Evolutionary conservation across 1,139 yeast genomes (phyloP), one percentile per base, ranked within the genome.

Genomic region (Geotrichum fermentans): DNA sequence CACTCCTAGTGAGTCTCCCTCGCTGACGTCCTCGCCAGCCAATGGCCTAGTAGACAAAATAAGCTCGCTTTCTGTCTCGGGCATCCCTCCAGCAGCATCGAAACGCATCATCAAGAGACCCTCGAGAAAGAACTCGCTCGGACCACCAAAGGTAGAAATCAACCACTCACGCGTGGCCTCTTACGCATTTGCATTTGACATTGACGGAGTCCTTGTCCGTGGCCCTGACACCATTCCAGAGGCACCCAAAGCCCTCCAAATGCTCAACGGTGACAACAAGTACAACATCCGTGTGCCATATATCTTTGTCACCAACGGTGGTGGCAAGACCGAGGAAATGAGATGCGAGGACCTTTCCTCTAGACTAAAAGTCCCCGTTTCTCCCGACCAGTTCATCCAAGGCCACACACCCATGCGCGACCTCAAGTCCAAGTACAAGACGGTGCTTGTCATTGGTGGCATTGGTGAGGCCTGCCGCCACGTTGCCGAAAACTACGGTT

Each of bases 321-420:
- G 95, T 58, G 95, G 95, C 48, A 79, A 83, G 62, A 85, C 88
- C 6, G 95, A 86, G 63, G 68, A 73, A 55, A 81, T 76, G 18
- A 72, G 95, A 61, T 83, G 92, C 39, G 74, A 74, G 47, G 90
- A 84, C 59, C 73, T 86, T 61, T 72, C 82, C 33, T 71, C 75
- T 45, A 70, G 88, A 54, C 73, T 85, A 56, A 74, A 73, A n/a
- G 69, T 76, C 35, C 75, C 75, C 40, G 78, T 85, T 51, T 77
- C 83, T 6, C 79, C 80, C 33, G 89, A 82, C 46, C 95, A 86
- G 66, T 83, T 86, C 55, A 84, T 86, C 59, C 95, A 86, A 66
- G 94, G 95, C 49, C 95, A 85, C 65, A 86, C 95, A 1, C 95
- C 95, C 37, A 85, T 85, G 94, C 81, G 78, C 60, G 90, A 83